Evolutionary conservation across 2,329 filamentous ascomycete genomes (phyloP).

Genomic region (Diatrype stigma): DNA sequence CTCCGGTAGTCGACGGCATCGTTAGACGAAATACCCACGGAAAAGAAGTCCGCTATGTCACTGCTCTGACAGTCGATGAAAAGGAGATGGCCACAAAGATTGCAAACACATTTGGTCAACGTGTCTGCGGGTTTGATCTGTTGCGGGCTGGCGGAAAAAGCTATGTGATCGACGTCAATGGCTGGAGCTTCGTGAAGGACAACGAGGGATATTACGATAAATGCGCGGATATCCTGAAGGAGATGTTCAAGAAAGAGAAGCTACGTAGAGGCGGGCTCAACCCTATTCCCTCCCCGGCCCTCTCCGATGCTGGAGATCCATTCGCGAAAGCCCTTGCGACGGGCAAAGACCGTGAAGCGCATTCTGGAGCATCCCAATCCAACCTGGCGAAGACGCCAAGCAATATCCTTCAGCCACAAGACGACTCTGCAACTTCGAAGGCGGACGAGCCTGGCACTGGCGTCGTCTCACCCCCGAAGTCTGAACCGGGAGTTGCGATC

Average conservation of each 20-base stretch:
- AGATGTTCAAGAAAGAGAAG: constrained; percentile 83
- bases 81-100: constrained; percentile 85
- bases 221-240: constrained; percentile 77
- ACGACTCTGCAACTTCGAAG: constrained; percentile 15
- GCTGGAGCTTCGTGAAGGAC: constrained; percentile 99
- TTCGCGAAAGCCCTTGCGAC: constrained; percentile 22
- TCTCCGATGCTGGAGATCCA: constrained; percentile 36
- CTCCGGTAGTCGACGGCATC: constrained; percentile 91
- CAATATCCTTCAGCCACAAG: constrained; percentile 7
- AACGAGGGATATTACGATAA: constrained; percentile 98
- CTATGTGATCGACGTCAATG: constrained; percentile 98
- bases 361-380: constrained; percentile 13
- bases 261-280: constrained; percentile 58
- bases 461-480: constrained; percentile 14
- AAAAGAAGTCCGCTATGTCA: constrained; percentile 95
- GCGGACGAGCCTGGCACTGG: constrained; percentile 18
- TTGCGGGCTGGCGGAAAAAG: constrained; percentile 84
- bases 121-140: constrained; percentile 94
- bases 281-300: constrained; percentile 45
- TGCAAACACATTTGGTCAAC: constrained; percentile 84
- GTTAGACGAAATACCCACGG: constrained; percentile 95
- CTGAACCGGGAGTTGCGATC: constrained; percentile 17
- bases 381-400: constrained; percentile 15
- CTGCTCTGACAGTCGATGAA: constrained; percentile 75
- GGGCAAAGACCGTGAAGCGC: constrained; percentile 37